A percentile compares a stretch with the other conserved stretches of the same genome.
phyloP scores from a whole-genome alignment of 1,284 basidiomycete genomes.

The Malassezia vespertilionis region DNA sequence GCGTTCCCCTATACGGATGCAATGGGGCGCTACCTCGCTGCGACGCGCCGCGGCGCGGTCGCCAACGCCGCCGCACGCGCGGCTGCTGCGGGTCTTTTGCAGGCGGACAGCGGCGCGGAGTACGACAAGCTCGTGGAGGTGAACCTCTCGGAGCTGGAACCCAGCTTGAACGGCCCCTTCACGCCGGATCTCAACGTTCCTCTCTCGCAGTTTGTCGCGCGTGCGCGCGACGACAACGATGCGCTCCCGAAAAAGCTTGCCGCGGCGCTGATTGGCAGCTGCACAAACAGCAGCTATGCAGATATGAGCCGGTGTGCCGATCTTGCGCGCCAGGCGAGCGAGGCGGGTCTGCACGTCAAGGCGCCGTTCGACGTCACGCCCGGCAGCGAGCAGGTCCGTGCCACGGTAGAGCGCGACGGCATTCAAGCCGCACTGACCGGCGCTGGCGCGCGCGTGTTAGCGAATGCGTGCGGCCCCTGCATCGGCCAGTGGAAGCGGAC shows the following conservation, averaged over 20 bases:
- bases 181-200: conserved; percentile 94
- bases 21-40: conserved; percentile 80
- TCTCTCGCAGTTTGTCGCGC: conserved; percentile 73
- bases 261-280: conserved; percentile 86
- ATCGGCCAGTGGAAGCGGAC: conserved; percentile 98
- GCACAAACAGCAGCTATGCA: conserved; percentile 63
- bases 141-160: conserved; percentile 83
- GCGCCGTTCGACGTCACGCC: conserved; percentile 95
- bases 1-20: conserved; percentile 82
- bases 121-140: conserved; percentile 94
- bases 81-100: conserved; percentile 64
- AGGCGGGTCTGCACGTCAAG: conserved; percentile 67
- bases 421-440: conserved; percentile 68
- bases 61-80: conserved; percentile 77
- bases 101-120: conserved; percentile 76
- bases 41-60: conserved; percentile 78
- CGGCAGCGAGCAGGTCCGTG: conserved; percentile 91
- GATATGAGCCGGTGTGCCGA: conserved; percentile 70
- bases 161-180: conserved; percentile 84
- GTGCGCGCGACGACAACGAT: conserved; percentile 69
- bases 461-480: conserved; percentile 97
- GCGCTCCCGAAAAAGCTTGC: conserved; percentile 69
- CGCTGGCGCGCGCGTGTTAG: conserved; percentile 81
- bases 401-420: conserved; percentile 89
- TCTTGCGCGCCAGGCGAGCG: conserved; percentile 78